phyloP scores from a whole-genome alignment of 352 stramenopile species.

The Globisporangium megalacanthum region DNA sequence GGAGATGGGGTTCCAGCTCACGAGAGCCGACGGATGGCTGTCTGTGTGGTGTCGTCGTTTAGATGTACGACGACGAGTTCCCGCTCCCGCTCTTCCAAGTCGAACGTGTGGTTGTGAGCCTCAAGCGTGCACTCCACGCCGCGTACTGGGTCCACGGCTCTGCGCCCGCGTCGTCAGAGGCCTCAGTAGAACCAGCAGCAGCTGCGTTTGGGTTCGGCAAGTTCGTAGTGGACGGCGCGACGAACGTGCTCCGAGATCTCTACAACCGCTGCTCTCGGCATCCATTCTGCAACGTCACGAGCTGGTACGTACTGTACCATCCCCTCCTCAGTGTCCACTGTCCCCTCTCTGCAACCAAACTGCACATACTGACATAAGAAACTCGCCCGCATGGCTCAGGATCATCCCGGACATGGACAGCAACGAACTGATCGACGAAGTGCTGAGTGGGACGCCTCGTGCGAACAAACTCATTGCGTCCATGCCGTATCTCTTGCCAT shows the following conservation, averaged over 20 bases:
- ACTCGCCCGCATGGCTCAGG: conserved; percentile 19
- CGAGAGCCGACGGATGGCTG: too few relatives aligned
- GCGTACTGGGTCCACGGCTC: conserved; percentile 45
- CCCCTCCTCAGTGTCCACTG: neutral
- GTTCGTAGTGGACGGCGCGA: conserved; percentile 49
- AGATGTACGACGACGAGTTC: conserved; percentile 71
- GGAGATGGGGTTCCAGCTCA: too few relatives aligned
- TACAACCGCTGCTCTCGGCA: conserved; percentile 66
- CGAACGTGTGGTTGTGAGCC: conserved; percentile 47
- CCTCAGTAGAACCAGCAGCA: too few relatives aligned
- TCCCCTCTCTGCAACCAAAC: too few relatives aligned
- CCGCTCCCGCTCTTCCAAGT: conserved; percentile 62
- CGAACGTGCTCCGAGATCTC: conserved; percentile 50
- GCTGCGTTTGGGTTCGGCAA: conserved; percentile 33
- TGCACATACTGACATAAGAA: neutral
- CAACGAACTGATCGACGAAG: conserved; percentile 50
- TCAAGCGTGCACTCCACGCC: conserved; percentile 55
- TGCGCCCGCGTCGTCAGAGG: conserved; percentile 4
- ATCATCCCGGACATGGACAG: conserved; percentile 51
- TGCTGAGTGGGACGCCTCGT: conserved; percentile 40
- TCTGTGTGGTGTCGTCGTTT: neutral
- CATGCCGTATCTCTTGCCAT: conserved; percentile 72
- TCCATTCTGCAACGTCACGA: conserved; percentile 70
- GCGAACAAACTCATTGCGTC: conserved; percentile 59
- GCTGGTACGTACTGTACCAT: conserved; percentile 34